Conservation (phyloP, 1,139 yeast genomes). For the Kodamaea derodonti region DNA sequence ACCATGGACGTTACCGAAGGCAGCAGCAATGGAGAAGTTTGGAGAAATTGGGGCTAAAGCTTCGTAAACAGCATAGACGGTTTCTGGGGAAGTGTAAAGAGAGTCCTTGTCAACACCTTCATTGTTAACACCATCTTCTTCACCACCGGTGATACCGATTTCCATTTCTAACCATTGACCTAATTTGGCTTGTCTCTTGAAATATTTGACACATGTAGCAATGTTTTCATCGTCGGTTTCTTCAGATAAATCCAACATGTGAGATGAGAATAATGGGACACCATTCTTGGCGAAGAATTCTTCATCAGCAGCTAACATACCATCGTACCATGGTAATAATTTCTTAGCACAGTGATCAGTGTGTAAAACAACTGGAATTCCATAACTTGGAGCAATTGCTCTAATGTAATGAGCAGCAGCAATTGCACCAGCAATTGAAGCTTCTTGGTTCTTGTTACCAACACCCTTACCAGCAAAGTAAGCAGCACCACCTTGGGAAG, state of each 20-base stretch:
- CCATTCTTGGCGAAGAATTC: constrained; percentile 82
- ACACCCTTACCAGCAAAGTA: constrained; percentile 99
- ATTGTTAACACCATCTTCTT: constrained; percentile 99
- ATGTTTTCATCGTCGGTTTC: constrained; percentile 96
- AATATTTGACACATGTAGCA: constrained; percentile 90
- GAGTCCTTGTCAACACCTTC: constrained; percentile 84
- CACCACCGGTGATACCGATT: constrained; percentile 99
- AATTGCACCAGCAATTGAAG: constrained; percentile 90
- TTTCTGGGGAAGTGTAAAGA: constrained; percentile 93
- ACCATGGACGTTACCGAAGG: constrained; percentile 99
- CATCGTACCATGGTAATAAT: constrained; percentile 97
- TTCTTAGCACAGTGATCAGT: constrained; percentile 99
- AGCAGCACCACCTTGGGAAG: constrained; percentile 99
- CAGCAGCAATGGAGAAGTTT: constrained; percentile 99
- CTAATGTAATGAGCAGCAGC: constrained; percentile 99
- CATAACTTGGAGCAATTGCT: constrained; percentile 93
- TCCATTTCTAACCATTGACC: constrained; percentile 99
- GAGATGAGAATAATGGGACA: constrained; percentile 96
- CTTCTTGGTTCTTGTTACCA: constrained; percentile 86
- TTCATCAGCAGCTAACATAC: constrained; percentile 96
- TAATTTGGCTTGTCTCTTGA: constrained; percentile 89
- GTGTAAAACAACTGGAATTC: constrained; percentile 95
- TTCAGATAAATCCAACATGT: constrained; percentile 98
- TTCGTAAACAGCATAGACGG: constrained; percentile 86
- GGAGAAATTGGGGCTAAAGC: constrained; percentile 91